Percentiles rank a stretch among this genome's conserved stretches.
Evolutionary conservation across 345 rosid species (phyloP).

Genomic region (Eutrema heterophyllum): DNA sequence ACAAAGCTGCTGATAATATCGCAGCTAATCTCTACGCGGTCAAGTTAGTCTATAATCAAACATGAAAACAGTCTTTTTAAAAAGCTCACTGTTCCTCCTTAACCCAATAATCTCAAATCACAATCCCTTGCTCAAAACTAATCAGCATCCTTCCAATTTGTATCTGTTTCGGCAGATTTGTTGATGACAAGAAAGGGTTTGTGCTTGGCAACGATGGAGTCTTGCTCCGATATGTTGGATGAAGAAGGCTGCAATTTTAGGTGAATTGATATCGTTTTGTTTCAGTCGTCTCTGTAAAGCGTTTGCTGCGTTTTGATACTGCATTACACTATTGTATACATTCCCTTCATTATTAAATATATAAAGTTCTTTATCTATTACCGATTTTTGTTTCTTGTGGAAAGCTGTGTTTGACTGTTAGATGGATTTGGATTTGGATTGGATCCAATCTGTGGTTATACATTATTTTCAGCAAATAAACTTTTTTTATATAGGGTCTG

Average conservation of each 20-base stretch:
- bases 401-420: conserved; percentile 6
- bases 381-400: neutral
- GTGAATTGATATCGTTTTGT: neutral
- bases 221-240: conserved; percentile 92
- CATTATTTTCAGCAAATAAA: neutral
- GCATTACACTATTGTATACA: neutral
- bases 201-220: conserved; percentile 91
- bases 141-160: neutral
- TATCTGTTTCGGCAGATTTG: conserved; percentile 47
- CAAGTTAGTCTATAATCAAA: conserved; percentile 50
- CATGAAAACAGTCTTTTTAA: neutral
- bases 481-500: too few species aligned
- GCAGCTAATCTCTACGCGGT: conserved; percentile 96
- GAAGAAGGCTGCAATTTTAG: neutral
- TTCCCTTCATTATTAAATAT: neutral
- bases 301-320: conserved; percentile 9
- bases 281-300: neutral
- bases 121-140: neutral
- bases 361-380: neutral
- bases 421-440: neutral
- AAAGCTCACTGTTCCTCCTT: neutral
- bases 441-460: too few species aligned
- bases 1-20: conserved; percentile 93
- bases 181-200: conserved; percentile 73
- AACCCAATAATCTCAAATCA: neutral